Conservation (phyloP, 768 basidiomycete species). For the Pulveroboletus sp. region DNA sequence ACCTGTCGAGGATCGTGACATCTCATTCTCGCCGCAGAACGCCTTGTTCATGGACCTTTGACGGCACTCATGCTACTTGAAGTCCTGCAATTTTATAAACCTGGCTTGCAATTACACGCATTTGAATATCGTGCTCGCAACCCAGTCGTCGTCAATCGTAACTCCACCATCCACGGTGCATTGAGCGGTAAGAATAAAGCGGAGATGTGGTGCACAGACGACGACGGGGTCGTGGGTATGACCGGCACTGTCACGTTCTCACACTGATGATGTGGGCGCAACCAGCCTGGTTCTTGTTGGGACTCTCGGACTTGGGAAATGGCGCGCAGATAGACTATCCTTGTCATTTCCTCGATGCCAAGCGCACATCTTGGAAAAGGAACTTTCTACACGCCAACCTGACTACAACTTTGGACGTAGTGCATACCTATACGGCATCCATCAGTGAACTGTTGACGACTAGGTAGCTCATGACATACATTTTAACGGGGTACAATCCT, state of each 20-base stretch:
- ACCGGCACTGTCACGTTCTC: conserved; percentile 43
- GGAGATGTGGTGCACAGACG: conserved; percentile 57
- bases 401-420: conserved; percentile 12
- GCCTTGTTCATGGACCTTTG: conserved; percentile 81
- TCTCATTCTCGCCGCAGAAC: conserved; percentile 40
- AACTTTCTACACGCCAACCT: background rate
- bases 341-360: background rate
- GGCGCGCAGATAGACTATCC: background rate
- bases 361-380: too few species aligned
- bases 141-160: conserved; percentile 51
- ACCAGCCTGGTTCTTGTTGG: background rate
- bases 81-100: conserved; percentile 45
- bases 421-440: conserved; percentile 22
- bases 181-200: conserved; percentile 35
- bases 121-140: conserved; percentile 73
- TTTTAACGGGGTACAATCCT: conserved; percentile 81
- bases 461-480: conserved; percentile 42
- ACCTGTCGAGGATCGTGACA: background rate
- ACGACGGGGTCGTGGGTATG: conserved; percentile 64
- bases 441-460: conserved; percentile 5
- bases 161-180: conserved; percentile 44
- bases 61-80: conserved; percentile 79
- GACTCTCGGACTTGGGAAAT: background rate
- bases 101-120: conserved; percentile 39
- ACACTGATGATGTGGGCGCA: background rate